A percentile compares a stretch with the other conserved stretches of the same genome.
These are phyloP conservation scores for Thalassiosira ordinaria DNA, from an alignment of 352 stramenopile species.

Conservation along the genomic window DNA sequence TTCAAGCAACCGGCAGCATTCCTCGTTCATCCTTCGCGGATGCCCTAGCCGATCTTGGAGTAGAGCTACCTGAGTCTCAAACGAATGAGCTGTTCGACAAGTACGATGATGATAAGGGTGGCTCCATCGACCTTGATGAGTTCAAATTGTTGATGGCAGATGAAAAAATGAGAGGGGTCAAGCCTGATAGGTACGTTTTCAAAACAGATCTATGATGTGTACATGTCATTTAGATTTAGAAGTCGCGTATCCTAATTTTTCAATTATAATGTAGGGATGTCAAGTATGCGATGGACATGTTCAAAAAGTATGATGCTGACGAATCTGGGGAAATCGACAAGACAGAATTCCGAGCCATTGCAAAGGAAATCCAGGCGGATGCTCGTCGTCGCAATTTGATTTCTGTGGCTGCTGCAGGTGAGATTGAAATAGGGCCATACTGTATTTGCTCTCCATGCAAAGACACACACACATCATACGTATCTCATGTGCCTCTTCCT, in stretches of 20 bases:
- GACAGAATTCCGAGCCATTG: slow-evolving; percentile 17
- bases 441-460: no score
- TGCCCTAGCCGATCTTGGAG: slow-evolving; percentile 25
- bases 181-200: background rate
- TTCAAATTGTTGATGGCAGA: slow-evolving; percentile 33
- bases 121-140: slow-evolving; percentile 32
- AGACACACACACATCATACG: no score
- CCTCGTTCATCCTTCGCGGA: slow-evolving; percentile 20
- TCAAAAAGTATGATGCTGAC: slow-evolving; percentile 20
- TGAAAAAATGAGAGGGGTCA: slow-evolving; percentile 5
- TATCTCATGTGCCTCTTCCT: no score
- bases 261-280: slow-evolving; percentile 4
- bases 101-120: slow-evolving; percentile 27
- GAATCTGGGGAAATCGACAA: slow-evolving; percentile 9
- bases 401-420: slow-evolving; percentile 15
- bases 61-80: slow-evolving; percentile 11
- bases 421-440: no score
- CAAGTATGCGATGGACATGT: slow-evolving; percentile 23
- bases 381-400: slow-evolving; percentile 9
- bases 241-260: no score
- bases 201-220: no score
- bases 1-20: slow-evolving; percentile 20
- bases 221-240: no score
- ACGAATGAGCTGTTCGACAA: slow-evolving; percentile 25
- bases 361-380: slow-evolving; percentile 12